Percentiles rank a stretch among this genome's conserved stretches.
phyloP scores from a whole-genome alignment of 2,329 filamentous ascomycete species.

The Talaromyces funiculosus region DNA sequence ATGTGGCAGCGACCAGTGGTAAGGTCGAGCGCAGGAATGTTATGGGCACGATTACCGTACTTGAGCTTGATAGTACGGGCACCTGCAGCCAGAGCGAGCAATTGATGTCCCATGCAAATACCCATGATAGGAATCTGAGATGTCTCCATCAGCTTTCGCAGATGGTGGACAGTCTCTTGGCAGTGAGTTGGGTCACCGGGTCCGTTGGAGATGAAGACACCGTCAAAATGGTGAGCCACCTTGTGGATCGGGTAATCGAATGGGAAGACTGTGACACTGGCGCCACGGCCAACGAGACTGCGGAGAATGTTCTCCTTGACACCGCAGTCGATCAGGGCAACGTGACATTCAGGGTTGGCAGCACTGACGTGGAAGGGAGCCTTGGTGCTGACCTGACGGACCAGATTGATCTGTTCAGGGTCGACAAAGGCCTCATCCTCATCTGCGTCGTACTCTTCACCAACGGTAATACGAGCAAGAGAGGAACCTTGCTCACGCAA shows the following conservation, averaged over 20 bases:
- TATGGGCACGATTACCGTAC: slow-evolving; percentile 98
- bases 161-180: slow-evolving; percentile 87
- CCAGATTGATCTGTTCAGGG: slow-evolving; percentile 92
- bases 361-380: slow-evolving; percentile 93
- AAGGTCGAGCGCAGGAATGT: slow-evolving; percentile 91
- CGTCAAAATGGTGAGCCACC: slow-evolving; percentile 94
- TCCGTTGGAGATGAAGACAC: slow-evolving; percentile 98
- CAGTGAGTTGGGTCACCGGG: slow-evolving; percentile 97
- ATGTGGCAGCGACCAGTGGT: slow-evolving; percentile 98
- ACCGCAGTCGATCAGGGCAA: slow-evolving; percentile 94
- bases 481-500: slow-evolving; percentile 96
- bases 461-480: slow-evolving; percentile 86
- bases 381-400: slow-evolving; percentile 95
- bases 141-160: slow-evolving; percentile 81
- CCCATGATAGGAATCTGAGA: slow-evolving; percentile 93
- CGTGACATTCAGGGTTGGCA: slow-evolving; percentile 74
- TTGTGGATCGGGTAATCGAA: slow-evolving; percentile 98
- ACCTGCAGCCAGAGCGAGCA: slow-evolving; percentile 82
- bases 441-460: slow-evolving; percentile 96
- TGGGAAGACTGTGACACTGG: slow-evolving; percentile 89
- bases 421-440: slow-evolving; percentile 96
- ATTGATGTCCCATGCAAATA: slow-evolving; percentile 95
- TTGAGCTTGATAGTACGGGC: slow-evolving; percentile 94
- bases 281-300: slow-evolving; percentile 83
- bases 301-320: slow-evolving; percentile 99